Evolutionary conservation across 2,329 filamentous ascomycete species (phyloP).

Genomic region (Cladophialophora psammophila): DNA sequence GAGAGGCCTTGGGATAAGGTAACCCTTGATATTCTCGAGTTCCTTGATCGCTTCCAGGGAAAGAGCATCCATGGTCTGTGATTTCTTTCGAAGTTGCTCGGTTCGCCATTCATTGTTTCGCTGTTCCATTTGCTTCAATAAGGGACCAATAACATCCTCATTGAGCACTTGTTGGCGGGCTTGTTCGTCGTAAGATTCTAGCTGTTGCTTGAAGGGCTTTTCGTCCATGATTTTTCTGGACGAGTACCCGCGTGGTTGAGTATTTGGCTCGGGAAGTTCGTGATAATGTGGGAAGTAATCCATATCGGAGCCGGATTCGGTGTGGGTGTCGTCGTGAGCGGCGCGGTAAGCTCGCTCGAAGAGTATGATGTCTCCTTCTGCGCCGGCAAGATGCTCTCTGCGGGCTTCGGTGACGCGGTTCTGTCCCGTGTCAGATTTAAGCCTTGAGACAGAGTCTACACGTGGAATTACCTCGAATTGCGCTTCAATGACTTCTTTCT

Average conservation of each 20-base stretch:
- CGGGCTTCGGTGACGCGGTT: slow-evolving; percentile 40
- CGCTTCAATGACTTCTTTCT: slow-evolving; percentile 46
- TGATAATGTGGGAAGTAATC: slow-evolving; percentile 41
- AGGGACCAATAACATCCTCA: slow-evolving; percentile 39
- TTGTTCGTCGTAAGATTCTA: slow-evolving; percentile 37
- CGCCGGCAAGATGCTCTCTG: slow-evolving; percentile 49
- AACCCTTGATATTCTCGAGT: slow-evolving; percentile 31
- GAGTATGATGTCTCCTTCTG: slow-evolving; percentile 50
- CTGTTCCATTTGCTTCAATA: slow-evolving; percentile 34
- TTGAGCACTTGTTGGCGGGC: slow-evolving; percentile 39
- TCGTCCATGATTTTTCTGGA: slow-evolving; percentile 40
- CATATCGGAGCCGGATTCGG: slow-evolving; percentile 46
- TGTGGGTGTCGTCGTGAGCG: slow-evolving; percentile 53
- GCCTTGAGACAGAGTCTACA: slow-evolving; percentile 23
- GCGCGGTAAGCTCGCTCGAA: slow-evolving; percentile 50
- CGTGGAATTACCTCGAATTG: slow-evolving; percentile 40
- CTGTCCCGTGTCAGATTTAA: slow-evolving; percentile 36
- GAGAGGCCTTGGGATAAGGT: slow-evolving; percentile 28
- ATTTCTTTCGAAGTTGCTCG: slow-evolving; percentile 26
- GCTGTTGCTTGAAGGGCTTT: slow-evolving; percentile 37
- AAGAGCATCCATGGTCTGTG: slow-evolving; percentile 34
- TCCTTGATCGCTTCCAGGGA: slow-evolving; percentile 33
- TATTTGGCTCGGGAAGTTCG: slow-evolving; percentile 37
- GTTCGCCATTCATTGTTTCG: slow-evolving; percentile 32
- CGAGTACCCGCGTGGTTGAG: slow-evolving; percentile 37